These are phyloP conservation scores for Didymella exigua DNA, from an alignment of 2,329 filamentous ascomycete genomes.

Conservation along the genomic window DNA sequence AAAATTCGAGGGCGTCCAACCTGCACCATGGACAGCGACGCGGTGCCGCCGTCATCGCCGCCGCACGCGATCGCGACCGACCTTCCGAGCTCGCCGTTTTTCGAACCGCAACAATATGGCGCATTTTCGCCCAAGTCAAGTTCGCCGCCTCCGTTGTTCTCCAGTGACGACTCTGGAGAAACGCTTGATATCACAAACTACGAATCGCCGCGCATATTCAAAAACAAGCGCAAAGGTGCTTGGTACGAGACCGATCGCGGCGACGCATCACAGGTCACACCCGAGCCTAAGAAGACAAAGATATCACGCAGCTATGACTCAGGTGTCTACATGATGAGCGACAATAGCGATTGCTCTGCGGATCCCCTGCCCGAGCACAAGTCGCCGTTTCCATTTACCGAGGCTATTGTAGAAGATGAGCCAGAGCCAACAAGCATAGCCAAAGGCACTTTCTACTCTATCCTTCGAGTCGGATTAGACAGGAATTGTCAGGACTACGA, in stretches of 20 bases:
- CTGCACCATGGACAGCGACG: conserved; percentile 30
- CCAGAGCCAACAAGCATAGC: conserved; percentile 12
- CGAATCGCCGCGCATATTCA: conserved; percentile 38
- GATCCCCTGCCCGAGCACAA: conserved; percentile 20
- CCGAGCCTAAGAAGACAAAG: conserved; percentile 34
- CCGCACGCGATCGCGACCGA: conserved; percentile 28
- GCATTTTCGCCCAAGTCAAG: conserved; percentile 39
- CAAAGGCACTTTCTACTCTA: conserved; percentile 17
- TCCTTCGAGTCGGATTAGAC: conserved; percentile 23
- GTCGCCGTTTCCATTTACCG: conserved; percentile 21
- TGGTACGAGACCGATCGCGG: conserved; percentile 35
- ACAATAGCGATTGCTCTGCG: conserved; percentile 28
- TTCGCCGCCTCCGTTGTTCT: conserved; percentile 42
- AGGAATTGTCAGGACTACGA: conserved; percentile 24
- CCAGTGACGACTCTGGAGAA: conserved; percentile 40
- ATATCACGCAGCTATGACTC: conserved; percentile 42
- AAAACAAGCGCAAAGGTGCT: conserved; percentile 41
- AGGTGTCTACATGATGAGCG: conserved; percentile 42
- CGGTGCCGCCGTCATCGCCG: conserved; percentile 30
- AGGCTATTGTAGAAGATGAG: conserved; percentile 2
- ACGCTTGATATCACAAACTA: conserved; percentile 41
- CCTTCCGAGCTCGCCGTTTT: conserved; percentile 35
- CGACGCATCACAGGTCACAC: conserved; percentile 22
- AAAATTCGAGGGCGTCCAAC: neutral
- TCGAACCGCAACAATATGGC: conserved; percentile 22